These are phyloP conservation scores for Alternaria arbusti DNA, from an alignment of 2,329 filamentous ascomycete species.

Conservation along the genomic window DNA sequence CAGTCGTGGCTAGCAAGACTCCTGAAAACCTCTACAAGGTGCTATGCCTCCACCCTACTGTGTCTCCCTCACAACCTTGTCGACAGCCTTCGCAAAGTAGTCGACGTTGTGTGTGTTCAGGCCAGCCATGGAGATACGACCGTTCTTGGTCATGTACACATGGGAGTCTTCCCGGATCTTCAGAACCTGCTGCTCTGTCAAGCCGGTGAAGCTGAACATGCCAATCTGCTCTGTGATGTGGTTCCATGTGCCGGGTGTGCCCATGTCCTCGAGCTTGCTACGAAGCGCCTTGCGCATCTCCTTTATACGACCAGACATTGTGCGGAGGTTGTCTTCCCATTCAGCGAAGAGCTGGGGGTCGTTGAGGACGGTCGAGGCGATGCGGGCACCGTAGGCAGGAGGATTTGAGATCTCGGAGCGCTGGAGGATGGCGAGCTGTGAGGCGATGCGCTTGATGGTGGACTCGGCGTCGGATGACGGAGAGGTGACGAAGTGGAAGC, in stretches of 20 bases:
- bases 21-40: not conserved
- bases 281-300: constrained; percentile 84
- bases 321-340: constrained; percentile 90
- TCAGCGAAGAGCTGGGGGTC: constrained; percentile 80
- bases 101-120: constrained; percentile 90
- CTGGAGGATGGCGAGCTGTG: constrained; percentile 91
- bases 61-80: constrained; percentile 75
- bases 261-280: constrained; percentile 79
- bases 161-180: constrained; percentile 74
- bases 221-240: constrained; percentile 99
- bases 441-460: constrained; percentile 71
- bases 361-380: constrained; percentile 85
- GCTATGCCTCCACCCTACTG: constrained; percentile 28
- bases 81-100: constrained; percentile 88
- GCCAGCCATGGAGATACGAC: constrained; percentile 98
- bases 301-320: constrained; percentile 95
- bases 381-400: constrained; percentile 89
- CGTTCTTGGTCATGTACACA: constrained; percentile 96
- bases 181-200: constrained; percentile 75
- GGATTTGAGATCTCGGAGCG: constrained; percentile 98
- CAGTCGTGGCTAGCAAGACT: not conserved
- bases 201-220: constrained; percentile 96
- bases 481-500: constrained; percentile 89
- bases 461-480: constrained; percentile 71
- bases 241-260: constrained; percentile 90